A percentile compares a stretch with the other conserved stretches of the same genome.
phyloP scores from a whole-genome alignment of 2,329 filamentous ascomycete species.

The Aureobasidium uvarum region DNA sequence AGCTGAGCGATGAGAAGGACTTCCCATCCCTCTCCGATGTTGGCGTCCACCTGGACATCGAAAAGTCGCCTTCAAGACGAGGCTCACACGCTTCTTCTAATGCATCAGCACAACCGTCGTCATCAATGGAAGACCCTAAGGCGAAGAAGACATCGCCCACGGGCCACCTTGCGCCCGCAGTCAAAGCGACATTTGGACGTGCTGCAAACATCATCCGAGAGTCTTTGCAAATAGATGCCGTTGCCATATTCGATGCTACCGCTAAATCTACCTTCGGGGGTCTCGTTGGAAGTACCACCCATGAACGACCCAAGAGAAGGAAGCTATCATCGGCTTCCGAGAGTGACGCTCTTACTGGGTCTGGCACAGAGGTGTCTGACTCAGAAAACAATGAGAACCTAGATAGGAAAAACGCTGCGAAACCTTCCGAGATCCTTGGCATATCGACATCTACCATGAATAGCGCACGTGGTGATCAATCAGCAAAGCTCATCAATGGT shows the following conservation, averaged over 20 bases:
- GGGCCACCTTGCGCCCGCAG: slow-evolving; percentile 31
- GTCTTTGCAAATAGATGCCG: slow-evolving; percentile 47
- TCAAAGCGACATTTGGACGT: slow-evolving; percentile 39
- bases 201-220: slow-evolving; percentile 47
- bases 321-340: not conserved
- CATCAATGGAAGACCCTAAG: slow-evolving; percentile 1
- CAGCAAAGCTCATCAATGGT: slow-evolving; percentile 1
- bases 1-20: not conserved
- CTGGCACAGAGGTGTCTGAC: not conserved
- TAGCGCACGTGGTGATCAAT: not conserved
- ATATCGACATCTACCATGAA: not conserved
- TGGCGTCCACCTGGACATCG: not conserved
- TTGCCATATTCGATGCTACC: slow-evolving; percentile 42
- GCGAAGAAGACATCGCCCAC: slow-evolving; percentile 28
- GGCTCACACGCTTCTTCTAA: not conserved
- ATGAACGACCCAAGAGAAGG: slow-evolving; percentile 17
- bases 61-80: slow-evolving; percentile 13
- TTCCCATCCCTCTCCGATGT: not conserved
- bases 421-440: slow-evolving; percentile 16
- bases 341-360: not conserved
- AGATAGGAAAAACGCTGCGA: not conserved
- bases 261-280: slow-evolving; percentile 28
- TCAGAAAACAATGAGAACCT: not conserved
- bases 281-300: slow-evolving; percentile 18
- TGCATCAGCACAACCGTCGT: not conserved